These are phyloP conservation scores for Nigrospora oryzae DNA, from an alignment of 2,329 filamentous ascomycete genomes.

Conservation along the genomic window DNA sequence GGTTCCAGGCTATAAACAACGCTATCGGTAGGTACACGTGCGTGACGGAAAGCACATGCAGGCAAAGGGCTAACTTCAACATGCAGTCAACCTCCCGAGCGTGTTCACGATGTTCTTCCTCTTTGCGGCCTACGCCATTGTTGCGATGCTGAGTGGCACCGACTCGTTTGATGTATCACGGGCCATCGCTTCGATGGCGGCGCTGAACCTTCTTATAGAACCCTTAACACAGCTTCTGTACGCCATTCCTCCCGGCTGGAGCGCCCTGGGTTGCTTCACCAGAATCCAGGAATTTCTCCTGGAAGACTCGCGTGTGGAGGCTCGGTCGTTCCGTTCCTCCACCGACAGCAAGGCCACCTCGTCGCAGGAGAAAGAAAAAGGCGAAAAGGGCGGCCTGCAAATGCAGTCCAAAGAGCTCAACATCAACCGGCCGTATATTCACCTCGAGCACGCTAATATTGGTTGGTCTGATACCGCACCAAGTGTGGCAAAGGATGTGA, in stretches of 20 bases:
- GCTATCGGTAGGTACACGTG: conserved; percentile 4
- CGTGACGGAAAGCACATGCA: no score
- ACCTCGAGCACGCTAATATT: neutral
- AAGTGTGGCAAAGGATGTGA: neutral
- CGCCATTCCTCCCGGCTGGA: conserved; percentile 14
- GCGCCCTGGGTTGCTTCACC: conserved; percentile 16
- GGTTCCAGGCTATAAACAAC: conserved; percentile 6
- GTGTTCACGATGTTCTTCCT: conserved; percentile 13
- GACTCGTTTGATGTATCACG: conserved; percentile 6
- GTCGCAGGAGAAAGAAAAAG: neutral
- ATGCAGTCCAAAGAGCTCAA: conserved; percentile 2
- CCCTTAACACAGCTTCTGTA: conserved; percentile 13
- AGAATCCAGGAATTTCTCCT: conserved; percentile 13
- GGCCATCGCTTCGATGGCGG: conserved; percentile 17
- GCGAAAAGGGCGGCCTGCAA: neutral
- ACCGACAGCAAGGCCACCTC: neutral
- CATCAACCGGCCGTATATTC: neutral
- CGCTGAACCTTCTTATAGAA: conserved; percentile 13
- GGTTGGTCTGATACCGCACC: neutral
- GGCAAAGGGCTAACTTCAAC: neutral
- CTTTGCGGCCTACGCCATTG: conserved; percentile 16
- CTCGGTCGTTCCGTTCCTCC: neutral
- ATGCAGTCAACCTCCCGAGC: conserved; percentile 5
- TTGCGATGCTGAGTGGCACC: conserved; percentile 9
- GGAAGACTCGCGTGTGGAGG: conserved; percentile 1